Percentiles rank a stretch among this genome's conserved stretches.
Evolutionary conservation across 163 green algal species (phyloP).

Genomic region (Scenedesmus sp.): DNA sequence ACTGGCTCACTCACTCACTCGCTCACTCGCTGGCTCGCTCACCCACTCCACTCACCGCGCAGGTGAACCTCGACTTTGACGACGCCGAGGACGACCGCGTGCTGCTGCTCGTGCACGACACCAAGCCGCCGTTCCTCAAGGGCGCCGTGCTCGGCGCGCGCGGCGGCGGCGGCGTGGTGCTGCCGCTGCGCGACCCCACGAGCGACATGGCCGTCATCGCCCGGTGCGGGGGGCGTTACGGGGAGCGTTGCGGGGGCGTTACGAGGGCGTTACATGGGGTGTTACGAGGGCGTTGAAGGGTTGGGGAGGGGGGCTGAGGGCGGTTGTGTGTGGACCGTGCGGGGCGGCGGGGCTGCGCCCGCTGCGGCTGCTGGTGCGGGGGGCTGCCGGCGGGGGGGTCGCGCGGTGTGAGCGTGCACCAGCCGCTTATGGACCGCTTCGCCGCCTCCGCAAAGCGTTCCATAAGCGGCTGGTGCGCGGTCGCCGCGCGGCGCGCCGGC

Average conservation of each 20-base stretch:
- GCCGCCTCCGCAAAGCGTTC: too few species aligned
- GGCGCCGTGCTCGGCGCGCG: conserved; percentile 88
- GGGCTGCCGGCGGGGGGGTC: neutral
- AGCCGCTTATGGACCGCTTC: too few species aligned
- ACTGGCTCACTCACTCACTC: too few species aligned
- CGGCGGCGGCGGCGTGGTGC: conserved; percentile 81
- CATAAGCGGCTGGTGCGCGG: too few species aligned
- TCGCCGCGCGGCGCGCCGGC: too few species aligned
- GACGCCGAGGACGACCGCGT: conserved; percentile 86
- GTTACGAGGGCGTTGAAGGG: neutral
- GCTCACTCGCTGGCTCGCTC: too few species aligned
- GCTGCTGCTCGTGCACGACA: conserved; percentile 97
- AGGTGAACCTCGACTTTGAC: conserved; percentile 89
- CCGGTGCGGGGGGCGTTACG: conserved; percentile 16
- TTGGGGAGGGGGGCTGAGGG: neutral
- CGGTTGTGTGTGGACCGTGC: too few species aligned
- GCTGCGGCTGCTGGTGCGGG: too few species aligned
- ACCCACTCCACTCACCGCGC: too few species aligned
- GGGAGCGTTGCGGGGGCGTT: too few species aligned
- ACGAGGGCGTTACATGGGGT: neutral
- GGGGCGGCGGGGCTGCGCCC: too few species aligned
- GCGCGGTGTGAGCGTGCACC: too few species aligned
- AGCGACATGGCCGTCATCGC: conserved; percentile 97
- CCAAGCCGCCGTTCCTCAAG: conserved; percentile 94
- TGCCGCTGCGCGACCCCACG: conserved; percentile 95